Evolutionary conservation across 2,329 filamentous ascomycete species (phyloP), one percentile per base, ranked within the genome.

Genomic region (Colletotrichum salicis): DNA sequence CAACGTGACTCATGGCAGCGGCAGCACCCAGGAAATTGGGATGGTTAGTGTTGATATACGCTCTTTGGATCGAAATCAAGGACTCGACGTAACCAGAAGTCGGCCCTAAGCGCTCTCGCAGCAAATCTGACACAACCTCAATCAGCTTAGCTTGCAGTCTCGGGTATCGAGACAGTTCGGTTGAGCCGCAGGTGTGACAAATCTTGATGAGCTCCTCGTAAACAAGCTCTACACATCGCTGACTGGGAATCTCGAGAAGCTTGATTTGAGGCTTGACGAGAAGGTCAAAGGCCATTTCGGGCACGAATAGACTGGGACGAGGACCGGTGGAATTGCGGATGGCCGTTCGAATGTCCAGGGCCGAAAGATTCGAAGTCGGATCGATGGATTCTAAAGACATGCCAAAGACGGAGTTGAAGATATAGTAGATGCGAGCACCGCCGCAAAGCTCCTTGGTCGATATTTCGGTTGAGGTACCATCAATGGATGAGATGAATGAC

Each of bases 171-270:
- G 94, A 93, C 24, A 99, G 90, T 82, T 99, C 96, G 19, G 93
- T 97, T 2, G 95, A 98, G 73, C 96, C 96, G 83, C 96, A 99
- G 1, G 96, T 99, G 81, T 99, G 96, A 84, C 96, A 98, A 76
- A 99, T 98, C 84, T 99, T 99, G 85, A 99, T 99, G 56, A 99
- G 88, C 82, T 99, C 96, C 81, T 99, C 96, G 81, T 99, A 99
- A 3, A 99, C 96, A 65, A 99, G 89, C 83, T 99, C 96, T 62
- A 99, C 96, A 79, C 96, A 99, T 77, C 96, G 92, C 80, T 99
- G 96, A 80, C 94, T 97, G 11, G 96, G 96, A 31, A 96, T 91
- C 81, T 99, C 96, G 33, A 99, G 87, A 64, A 99, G 88, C 85
- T 98, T 98, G 83, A 99, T 99, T 82, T 99, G 96, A 33, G 96